phyloP scores from a whole-genome alignment of 75 land plant species.

The Cryptomeria japonica region DNA sequence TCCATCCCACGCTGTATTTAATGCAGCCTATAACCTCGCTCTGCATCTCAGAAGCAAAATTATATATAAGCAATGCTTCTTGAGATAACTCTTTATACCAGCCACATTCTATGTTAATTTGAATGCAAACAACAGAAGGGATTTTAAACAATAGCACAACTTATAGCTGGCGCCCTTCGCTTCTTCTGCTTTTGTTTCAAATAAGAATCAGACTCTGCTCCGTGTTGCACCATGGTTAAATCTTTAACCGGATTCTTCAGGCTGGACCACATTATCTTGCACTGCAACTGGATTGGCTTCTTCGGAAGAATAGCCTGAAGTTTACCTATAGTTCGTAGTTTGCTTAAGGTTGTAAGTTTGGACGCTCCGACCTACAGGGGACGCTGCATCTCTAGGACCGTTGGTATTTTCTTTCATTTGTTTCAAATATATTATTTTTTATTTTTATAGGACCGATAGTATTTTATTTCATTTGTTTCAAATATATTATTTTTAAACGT shows the following conservation, averaged over 20 bases:
- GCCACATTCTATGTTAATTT: neutral
- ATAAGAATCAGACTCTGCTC: conserved; percentile 16
- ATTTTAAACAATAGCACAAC: conserved; percentile 16
- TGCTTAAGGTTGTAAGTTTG: neutral
- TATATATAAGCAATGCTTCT: neutral
- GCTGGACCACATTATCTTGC: neutral
- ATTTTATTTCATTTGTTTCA: too few relatives aligned
- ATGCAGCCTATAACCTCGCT: neutral
- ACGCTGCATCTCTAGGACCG: conserved; percentile 2
- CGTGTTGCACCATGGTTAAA: neutral
- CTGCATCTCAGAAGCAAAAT: neutral
- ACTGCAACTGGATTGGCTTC: neutral
- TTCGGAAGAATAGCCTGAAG: neutral
- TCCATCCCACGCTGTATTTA: too few relatives aligned
- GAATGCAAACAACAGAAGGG: neutral
- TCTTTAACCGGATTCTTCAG: neutral
- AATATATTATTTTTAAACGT: too few relatives aligned
- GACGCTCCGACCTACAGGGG: neutral
- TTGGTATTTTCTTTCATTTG: neutral
- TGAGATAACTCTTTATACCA: neutral
- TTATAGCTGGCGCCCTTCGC: conserved; percentile 42
- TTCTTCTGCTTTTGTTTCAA: conserved; percentile 35
- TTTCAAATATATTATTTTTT: too few relatives aligned
- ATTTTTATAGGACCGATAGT: too few relatives aligned
- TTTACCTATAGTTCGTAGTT: neutral